These are phyloP conservation scores for Calycina herbarum DNA, from an alignment of 2,329 filamentous ascomycete species.

Conservation along the genomic window DNA sequence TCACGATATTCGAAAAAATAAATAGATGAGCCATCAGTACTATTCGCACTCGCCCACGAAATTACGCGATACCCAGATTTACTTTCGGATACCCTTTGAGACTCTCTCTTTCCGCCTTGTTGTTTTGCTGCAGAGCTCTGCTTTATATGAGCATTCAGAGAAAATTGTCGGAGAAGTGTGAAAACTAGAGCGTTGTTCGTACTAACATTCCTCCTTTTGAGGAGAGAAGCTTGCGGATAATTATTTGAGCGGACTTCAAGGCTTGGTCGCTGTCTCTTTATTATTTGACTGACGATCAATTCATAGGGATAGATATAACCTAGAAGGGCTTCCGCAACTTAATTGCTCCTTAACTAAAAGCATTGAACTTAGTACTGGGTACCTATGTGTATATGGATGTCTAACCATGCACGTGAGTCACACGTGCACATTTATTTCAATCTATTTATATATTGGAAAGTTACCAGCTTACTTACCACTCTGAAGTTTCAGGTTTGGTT, in stretches of 20 bases:
- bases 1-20: neutral
- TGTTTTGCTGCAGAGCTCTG: neutral
- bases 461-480: neutral
- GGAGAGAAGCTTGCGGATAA: neutral
- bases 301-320: neutral
- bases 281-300: neutral
- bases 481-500: neutral
- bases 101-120: neutral
- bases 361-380: neutral
- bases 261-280: neutral
- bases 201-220: neutral
- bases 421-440: neutral
- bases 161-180: neutral
- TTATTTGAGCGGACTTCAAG: neutral
- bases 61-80: conserved; percentile 9
- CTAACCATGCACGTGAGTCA: neutral
- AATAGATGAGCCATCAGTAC: conserved; percentile 1
- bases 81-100: conserved; percentile 9
- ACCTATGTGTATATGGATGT: neutral
- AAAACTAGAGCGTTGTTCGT: neutral
- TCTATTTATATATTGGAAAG: neutral
- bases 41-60: neutral
- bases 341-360: neutral
- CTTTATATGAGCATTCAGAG: neutral
- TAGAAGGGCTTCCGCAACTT: neutral